phyloP scores from a whole-genome alignment of 1,139 yeast species.

The Yarrowia galli region DNA sequence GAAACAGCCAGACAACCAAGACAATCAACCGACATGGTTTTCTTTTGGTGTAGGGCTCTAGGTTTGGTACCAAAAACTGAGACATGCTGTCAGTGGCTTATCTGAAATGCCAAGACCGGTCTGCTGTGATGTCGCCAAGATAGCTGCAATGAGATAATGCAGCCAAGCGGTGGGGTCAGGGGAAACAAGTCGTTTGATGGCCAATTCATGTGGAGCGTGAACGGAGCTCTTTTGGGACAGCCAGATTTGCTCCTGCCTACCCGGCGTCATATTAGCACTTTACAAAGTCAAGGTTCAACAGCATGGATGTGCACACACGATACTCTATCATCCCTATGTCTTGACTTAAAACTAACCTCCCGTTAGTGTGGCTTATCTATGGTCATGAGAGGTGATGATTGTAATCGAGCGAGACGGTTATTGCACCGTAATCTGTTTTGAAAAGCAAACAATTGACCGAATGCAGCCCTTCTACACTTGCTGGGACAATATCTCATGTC shows the following conservation, averaged over 20 bases:
- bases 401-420: too few relatives aligned
- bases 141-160: not conserved
- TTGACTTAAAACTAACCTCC: not conserved
- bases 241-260: too few relatives aligned
- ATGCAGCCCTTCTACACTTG: too few relatives aligned
- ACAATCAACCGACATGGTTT: not conserved
- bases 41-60: not conserved
- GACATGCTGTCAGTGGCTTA: constrained; percentile 5
- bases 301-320: not conserved
- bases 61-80: not conserved
- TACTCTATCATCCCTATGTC: not conserved
- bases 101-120: not conserved
- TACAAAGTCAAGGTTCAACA: not conserved
- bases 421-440: too few relatives aligned
- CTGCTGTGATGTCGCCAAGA: not conserved
- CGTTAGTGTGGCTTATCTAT: not conserved
- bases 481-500: too few relatives aligned
- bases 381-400: too few relatives aligned
- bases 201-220: too few relatives aligned
- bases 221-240: too few relatives aligned
- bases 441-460: too few relatives aligned
- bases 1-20: not conserved
- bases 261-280: too few relatives aligned
- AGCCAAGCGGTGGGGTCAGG: not conserved
- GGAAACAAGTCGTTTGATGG: too few relatives aligned